Percentiles rank a stretch among this genome's conserved stretches.
These are phyloP conservation scores for Glycine latifolia DNA, from an alignment of 306 rosid species.

Conservation along the genomic window DNA sequence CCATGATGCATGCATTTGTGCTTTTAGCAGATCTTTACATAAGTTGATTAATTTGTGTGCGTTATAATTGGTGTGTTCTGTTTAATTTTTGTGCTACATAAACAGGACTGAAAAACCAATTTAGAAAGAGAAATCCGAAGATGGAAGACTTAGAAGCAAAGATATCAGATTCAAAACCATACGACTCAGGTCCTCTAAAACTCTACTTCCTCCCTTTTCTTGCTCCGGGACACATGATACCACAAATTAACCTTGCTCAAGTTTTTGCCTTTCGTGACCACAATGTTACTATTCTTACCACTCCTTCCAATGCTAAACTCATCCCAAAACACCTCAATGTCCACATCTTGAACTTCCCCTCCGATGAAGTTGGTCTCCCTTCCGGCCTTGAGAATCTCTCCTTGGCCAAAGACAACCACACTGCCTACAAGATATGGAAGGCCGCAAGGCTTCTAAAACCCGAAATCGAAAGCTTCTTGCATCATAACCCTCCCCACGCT, in stretches of 20 bases:
- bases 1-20: too few species aligned
- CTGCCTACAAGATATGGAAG: not conserved
- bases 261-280: not conserved
- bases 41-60: too few species aligned
- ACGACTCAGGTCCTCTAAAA: not conserved
- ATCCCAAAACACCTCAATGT: not conserved
- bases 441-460: not conserved
- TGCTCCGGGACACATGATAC: not conserved
- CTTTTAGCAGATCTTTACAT: too few species aligned
- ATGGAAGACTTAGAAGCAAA: too few species aligned
- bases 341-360: not conserved
- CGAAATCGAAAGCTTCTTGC: not conserved
- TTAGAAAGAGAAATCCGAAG: too few species aligned
- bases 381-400: not conserved
- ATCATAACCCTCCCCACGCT: not conserved
- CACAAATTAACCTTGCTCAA: not conserved
- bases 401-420: not conserved
- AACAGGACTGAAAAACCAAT: too few species aligned
- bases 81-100: too few species aligned
- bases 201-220: not conserved
- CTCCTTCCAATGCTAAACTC: not conserved
- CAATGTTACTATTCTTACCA: not conserved
- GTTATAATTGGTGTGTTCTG: too few species aligned
- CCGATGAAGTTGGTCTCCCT: not conserved
- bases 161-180: too few species aligned